phyloP scores from a whole-genome alignment of 139 green algal genomes.

The Nannochloris sp. region DNA sequence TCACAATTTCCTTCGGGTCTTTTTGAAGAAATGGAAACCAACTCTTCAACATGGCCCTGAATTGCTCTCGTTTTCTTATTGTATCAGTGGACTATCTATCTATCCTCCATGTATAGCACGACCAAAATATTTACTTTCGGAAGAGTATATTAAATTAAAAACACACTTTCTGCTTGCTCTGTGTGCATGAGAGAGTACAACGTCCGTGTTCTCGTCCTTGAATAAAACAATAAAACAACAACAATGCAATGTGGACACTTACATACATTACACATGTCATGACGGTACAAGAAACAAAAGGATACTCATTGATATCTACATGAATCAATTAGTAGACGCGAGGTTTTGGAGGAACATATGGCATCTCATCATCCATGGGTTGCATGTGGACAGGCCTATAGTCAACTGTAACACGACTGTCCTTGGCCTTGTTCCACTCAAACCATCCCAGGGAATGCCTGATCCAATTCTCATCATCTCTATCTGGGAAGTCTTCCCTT shows the following conservation, averaged over 20 bases:
- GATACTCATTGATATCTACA: conserved; percentile 1
- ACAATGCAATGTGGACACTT: too few relatives aligned
- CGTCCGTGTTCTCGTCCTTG: too few relatives aligned
- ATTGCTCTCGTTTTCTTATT: too few relatives aligned
- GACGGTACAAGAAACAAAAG: not conserved
- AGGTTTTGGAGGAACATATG: conserved; percentile 81
- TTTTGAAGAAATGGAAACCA: conserved; percentile 15
- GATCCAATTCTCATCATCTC: conserved; percentile 93
- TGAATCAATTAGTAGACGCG: conserved; percentile 72
- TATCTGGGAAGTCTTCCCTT: conserved; percentile 88
- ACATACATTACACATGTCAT: too few relatives aligned
- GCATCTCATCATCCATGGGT: conserved; percentile 91
- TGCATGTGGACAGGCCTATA: conserved; percentile 96
- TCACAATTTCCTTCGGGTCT: conserved; percentile 42
- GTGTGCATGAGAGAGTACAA: too few relatives aligned
- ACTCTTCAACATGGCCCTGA: not conserved
- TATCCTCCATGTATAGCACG: too few relatives aligned
- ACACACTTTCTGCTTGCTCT: too few relatives aligned
- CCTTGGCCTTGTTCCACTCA: conserved; percentile 23
- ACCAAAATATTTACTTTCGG: too few relatives aligned
- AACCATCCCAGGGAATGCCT: conserved; percentile 94
- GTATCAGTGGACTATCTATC: too few relatives aligned
- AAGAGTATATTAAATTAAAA: too few relatives aligned
- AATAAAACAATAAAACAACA: too few relatives aligned
- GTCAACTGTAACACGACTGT: conserved; percentile 60